Evolutionary conservation across 169 alveolate genomes (phyloP).

Genomic region (Plasmodium ovale): DNA sequence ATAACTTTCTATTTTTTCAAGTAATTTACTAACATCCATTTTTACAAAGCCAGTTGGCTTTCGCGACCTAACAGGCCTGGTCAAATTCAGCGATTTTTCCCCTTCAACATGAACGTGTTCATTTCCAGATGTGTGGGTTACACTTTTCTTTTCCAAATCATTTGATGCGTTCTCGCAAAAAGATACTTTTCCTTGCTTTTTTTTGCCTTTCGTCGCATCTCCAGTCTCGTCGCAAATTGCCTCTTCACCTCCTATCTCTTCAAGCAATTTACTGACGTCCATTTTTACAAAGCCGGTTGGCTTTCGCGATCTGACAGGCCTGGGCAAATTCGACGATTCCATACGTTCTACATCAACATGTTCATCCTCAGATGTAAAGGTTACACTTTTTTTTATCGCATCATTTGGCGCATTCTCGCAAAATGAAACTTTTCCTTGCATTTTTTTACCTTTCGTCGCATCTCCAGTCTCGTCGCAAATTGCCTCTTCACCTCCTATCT

Average conservation of each 20-base stretch:
- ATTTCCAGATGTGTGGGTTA: slow-evolving; percentile 16
- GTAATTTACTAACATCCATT: slow-evolving; percentile 19
- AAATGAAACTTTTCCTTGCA: slow-evolving; percentile 1
- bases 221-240: background rate
- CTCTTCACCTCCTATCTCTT: slow-evolving; percentile 45
- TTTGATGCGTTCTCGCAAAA: background rate
- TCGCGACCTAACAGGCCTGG: slow-evolving; percentile 39
- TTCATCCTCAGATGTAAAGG: slow-evolving; percentile 25
- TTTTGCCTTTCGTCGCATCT: background rate
- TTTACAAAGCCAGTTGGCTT: slow-evolving; percentile 61
- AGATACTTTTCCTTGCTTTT: background rate
- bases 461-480: background rate
- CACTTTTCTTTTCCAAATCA: background rate
- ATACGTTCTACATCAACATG: background rate
- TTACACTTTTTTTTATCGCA: slow-evolving; percentile 7
- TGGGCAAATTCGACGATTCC: background rate
- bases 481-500: slow-evolving; percentile 27
- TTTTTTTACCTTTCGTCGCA: background rate
- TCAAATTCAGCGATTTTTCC: background rate
- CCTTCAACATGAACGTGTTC: slow-evolving; percentile 3
- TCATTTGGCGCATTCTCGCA: background rate
- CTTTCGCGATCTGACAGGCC: slow-evolving; percentile 34
- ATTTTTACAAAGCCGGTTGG: slow-evolving; percentile 56
- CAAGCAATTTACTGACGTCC: slow-evolving; percentile 44
- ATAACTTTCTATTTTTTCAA: slow-evolving; percentile 46